Evolutionary conservation across 2,329 filamentous ascomycete genomes (phyloP), one percentile per base, ranked within the genome.

Genomic region (Colletotrichum sp.): DNA sequence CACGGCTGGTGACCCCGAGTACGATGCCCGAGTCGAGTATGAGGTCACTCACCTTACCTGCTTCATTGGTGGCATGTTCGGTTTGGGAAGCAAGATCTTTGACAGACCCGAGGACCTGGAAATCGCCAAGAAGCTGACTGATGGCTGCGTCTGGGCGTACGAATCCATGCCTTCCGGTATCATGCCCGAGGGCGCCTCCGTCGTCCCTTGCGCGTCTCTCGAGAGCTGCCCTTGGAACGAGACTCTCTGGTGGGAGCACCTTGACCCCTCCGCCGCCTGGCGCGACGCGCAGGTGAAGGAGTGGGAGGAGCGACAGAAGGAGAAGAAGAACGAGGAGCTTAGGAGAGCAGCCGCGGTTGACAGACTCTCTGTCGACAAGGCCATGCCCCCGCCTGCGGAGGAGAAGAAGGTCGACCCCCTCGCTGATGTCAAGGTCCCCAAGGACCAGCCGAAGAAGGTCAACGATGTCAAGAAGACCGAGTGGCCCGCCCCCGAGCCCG

Each of bases 101-200:
- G 86, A 87, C 10, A 84, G 88, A 2, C 87, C 89, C 3, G 87
- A 89, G 28, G 92, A 94, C 79, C 84, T 94, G n/a, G 90, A 92
- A 78, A 87, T 91, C 32, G 93, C 89, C 26, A 89, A 89, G 81
- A 90, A 89, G 80, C 89, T 94, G n/a, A 89, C 92, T 0, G 91
- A 93, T 72, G 93, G 92, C 13, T 94, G 93, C 78, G 92, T 93
- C 6, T 94, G 93, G 93, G 92, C 92, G 12, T 94, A 95, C 81
- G 88, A 90, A 77, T 85, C 86, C 30, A 93, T 90, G 39, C 83
- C 87, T 1, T 88, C 88, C 1, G 93, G 93, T 18, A 88, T 95
- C 74, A 94, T 94, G 93, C 91, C 93, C 4, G 93, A 95, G 81
- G 82, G 79, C 3, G 86, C 88, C 4, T 81, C 79, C 7, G 82